These are phyloP conservation scores for Isabelozyma pseudorhagii DNA, from an alignment of 805 yeast species.

Conservation along the genomic window DNA sequence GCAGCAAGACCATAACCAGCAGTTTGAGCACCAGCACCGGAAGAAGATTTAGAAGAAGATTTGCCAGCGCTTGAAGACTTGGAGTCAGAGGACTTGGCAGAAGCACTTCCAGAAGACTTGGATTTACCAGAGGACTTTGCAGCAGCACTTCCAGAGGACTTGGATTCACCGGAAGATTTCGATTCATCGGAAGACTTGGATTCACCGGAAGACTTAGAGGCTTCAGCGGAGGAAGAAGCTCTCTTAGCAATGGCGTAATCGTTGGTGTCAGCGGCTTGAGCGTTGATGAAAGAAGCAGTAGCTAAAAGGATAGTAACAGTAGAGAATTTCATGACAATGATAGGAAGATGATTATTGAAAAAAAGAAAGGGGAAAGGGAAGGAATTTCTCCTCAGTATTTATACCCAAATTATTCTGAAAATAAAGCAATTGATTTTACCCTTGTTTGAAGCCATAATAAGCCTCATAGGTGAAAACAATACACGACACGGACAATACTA, in stretches of 20 bases:
- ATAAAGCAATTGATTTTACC: no score
- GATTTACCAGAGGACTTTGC: neutral
- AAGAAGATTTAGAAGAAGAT: constrained; percentile 1
- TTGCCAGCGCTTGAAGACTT: neutral
- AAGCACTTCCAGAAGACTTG: neutral
- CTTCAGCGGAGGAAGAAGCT: constrained; percentile 1
- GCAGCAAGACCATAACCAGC: constrained; percentile 12
- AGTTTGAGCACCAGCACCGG: constrained; percentile 5
- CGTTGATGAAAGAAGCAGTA: neutral
- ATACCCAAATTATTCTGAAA: neutral
- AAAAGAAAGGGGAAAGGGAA: neutral
- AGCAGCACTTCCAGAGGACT: constrained; percentile 1
- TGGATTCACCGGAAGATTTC: constrained; percentile 3
- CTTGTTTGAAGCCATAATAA: neutral
- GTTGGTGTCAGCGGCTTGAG: constrained; percentile 1
- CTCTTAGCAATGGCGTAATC: constrained; percentile 3
- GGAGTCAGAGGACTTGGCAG: neutral
- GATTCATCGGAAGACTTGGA: constrained; percentile 3
- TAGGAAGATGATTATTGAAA: neutral
- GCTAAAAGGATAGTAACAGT: constrained; percentile 6
- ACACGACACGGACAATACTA: neutral
- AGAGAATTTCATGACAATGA: constrained; percentile 6
- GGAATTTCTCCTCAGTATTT: neutral
- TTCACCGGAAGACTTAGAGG: neutral
- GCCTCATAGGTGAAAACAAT: neutral